Conservation (phyloP, 176 grass and related monocot species). For the Rhipidocladum racemiflorum region DNA sequence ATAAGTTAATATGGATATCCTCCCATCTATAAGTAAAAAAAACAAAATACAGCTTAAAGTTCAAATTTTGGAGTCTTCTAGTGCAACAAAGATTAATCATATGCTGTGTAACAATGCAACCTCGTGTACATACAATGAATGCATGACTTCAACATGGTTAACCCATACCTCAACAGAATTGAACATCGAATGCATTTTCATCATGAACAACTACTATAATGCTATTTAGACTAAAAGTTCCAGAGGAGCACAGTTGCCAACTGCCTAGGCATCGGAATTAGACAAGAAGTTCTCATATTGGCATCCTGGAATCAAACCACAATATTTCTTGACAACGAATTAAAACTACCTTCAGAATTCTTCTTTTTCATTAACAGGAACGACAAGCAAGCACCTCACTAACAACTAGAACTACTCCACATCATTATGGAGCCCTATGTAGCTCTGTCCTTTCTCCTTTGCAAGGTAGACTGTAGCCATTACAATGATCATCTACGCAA, state of each 20-base stretch:
- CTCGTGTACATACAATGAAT: background rate
- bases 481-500: background rate
- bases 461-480: background rate
- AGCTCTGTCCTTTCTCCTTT: background rate
- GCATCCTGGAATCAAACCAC: background rate
- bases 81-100: background rate
- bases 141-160: background rate
- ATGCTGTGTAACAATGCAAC: background rate
- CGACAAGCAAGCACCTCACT: background rate
- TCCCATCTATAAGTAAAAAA: background rate
- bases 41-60: background rate
- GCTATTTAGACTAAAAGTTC: background rate
- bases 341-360: background rate
- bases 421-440: background rate
- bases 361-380: background rate
- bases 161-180: background rate
- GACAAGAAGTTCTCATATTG: background rate
- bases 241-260: background rate
- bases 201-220: background rate
- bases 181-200: background rate
- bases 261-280: background rate
- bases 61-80: background rate
- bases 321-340: background rate
- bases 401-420: background rate
- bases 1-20: background rate